A percentile compares a stretch with the other conserved stretches of the same genome.
These are phyloP conservation scores for Colletotrichum incanum DNA, from an alignment of 2,329 filamentous ascomycete species.

Conservation along the genomic window DNA sequence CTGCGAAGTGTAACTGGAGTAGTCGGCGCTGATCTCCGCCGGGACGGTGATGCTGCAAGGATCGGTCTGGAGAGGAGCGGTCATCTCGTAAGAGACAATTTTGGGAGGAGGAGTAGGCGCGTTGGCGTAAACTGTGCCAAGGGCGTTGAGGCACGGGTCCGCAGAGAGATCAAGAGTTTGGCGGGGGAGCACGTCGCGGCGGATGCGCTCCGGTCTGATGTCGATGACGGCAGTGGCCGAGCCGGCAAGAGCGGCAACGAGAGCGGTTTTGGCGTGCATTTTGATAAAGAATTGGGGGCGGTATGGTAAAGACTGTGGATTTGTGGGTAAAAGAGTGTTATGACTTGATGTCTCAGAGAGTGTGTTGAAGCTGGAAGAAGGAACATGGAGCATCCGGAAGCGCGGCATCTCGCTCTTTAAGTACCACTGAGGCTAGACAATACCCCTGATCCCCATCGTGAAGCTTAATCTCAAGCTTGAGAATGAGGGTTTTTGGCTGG, in stretches of 20 bases:
- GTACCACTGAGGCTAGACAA: background rate
- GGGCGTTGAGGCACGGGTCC: slow-evolving; percentile 43
- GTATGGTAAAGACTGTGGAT: background rate
- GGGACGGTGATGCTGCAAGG: slow-evolving; percentile 48
- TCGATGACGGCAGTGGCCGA: slow-evolving; percentile 44
- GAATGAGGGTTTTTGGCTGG: background rate
- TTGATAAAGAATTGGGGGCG: slow-evolving; percentile 19
- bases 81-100: slow-evolving; percentile 44
- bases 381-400: background rate
- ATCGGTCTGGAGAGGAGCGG: slow-evolving; percentile 44
- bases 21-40: slow-evolving; percentile 43
- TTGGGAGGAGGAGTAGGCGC: slow-evolving; percentile 48
- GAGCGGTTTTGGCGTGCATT: slow-evolving; percentile 47
- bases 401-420: slow-evolving; percentile 6
- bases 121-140: slow-evolving; percentile 44
- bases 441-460: slow-evolving; percentile 26
- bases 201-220: slow-evolving; percentile 40
- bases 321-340: background rate
- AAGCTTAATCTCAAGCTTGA: slow-evolving; percentile 24
- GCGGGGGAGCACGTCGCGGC: slow-evolving; percentile 45
- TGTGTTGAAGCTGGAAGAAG: background rate
- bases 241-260: slow-evolving; percentile 46
- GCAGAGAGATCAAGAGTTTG: slow-evolving; percentile 44
- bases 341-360: background rate
- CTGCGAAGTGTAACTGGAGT: slow-evolving; percentile 45